phyloP scores from a whole-genome alignment of 208 protist genomes.

The Balamuthia mandrillaris region DNA sequence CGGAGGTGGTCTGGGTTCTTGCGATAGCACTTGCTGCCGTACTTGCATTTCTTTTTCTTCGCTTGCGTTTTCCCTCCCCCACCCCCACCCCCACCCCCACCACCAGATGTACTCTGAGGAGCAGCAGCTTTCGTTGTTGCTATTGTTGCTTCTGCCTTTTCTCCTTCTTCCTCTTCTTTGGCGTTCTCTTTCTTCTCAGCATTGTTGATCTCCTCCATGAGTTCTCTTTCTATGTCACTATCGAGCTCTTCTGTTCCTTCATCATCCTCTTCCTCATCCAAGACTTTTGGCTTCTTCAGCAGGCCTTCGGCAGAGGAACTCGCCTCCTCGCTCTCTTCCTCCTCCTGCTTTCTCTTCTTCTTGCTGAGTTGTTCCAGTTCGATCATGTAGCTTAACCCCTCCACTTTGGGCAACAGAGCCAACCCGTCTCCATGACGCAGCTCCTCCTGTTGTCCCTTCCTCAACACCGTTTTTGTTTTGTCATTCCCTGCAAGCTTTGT shows the following conservation, averaged over 20 bases:
- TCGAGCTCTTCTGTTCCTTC: not conserved
- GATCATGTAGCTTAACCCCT: no score
- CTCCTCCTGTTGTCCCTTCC: no score
- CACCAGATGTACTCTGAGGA: not conserved
- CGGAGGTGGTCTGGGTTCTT: not conserved
- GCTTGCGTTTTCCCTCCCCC: not conserved
- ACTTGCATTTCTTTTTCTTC: not conserved
- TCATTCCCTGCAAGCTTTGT: no score
- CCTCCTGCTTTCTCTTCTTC: no score
- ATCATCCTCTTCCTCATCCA: not conserved
- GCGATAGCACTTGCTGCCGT: conserved; percentile 20
- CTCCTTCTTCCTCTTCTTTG: not conserved
- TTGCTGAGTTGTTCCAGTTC: no score
- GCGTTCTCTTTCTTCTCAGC: not conserved
- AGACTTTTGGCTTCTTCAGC: not conserved
- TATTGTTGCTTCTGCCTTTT: not conserved
- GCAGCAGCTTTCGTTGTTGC: not conserved
- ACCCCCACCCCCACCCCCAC: not conserved
- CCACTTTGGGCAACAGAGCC: no score
- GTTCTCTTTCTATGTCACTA: not conserved
- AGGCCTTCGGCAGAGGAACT: no score
- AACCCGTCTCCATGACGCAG: no score
- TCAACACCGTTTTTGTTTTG: no score
- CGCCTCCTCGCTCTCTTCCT: no score
- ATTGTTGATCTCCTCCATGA: not conserved